These are phyloP conservation scores for Chalciporus sp. DNA, from an alignment of 1,284 basidiomycete genomes.

Conservation along the genomic window DNA sequence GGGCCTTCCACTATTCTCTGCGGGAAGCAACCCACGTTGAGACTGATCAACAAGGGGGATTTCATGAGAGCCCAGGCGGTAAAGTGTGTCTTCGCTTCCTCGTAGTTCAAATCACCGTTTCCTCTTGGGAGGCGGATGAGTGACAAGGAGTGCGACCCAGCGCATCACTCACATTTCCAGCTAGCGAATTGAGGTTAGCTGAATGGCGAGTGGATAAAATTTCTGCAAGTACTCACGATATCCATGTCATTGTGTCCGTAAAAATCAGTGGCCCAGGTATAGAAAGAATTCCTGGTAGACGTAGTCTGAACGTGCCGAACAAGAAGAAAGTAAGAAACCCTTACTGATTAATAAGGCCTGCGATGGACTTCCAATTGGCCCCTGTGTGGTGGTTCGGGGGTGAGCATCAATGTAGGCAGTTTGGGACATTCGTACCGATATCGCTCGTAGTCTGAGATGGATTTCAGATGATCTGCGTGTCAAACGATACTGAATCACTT, in stretches of 20 bases:
- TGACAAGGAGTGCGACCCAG: neutral
- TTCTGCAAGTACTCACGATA: slow-evolving; percentile 37
- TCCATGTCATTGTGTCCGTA: slow-evolving; percentile 52
- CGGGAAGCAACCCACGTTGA: slow-evolving; percentile 38
- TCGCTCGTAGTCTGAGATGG: slow-evolving; percentile 52
- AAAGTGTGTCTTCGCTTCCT: slow-evolving; percentile 49
- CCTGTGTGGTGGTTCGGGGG: slow-evolving; percentile 9
- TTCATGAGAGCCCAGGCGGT: slow-evolving; percentile 54
- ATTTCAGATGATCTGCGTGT: neutral
- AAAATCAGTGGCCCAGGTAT: slow-evolving; percentile 44
- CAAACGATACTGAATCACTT: slow-evolving; percentile 20
- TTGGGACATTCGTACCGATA: slow-evolving; percentile 41
- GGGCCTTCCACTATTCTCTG: neutral
- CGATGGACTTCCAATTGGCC: slow-evolving; percentile 38
- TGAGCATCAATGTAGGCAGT: neutral
- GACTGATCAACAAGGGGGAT: slow-evolving; percentile 49
- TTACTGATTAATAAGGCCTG: slow-evolving; percentile 42
- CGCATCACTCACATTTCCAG: slow-evolving; percentile 38
- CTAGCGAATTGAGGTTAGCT: slow-evolving; percentile 24
- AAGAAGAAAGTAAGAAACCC: neutral
- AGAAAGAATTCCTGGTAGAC: slow-evolving; percentile 43
- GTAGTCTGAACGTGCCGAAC: slow-evolving; percentile 5
- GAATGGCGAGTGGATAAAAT: neutral
- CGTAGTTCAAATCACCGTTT: slow-evolving; percentile 44
- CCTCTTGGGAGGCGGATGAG: slow-evolving; percentile 33